phyloP scores from a whole-genome alignment of 1,284 basidiomycete genomes.

The Ceratobasidium sp. region DNA sequence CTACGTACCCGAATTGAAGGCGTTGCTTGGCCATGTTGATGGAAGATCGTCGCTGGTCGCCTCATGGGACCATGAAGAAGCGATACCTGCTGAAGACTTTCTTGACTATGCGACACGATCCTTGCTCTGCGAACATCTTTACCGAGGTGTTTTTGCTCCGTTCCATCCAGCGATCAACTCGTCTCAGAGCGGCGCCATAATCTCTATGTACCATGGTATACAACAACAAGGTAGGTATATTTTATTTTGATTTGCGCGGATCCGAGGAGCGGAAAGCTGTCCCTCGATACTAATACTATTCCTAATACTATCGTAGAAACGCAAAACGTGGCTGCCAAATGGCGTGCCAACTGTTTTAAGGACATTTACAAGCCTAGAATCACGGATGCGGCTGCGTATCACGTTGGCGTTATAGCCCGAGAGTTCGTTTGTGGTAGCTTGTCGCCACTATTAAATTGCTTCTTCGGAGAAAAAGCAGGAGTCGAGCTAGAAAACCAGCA shows the following conservation, averaged over 20 bases:
- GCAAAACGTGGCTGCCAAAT: constrained; percentile 17
- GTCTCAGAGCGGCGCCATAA: neutral
- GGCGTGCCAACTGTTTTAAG: constrained; percentile 25
- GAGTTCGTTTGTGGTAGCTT: neutral
- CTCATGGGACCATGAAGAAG: neutral
- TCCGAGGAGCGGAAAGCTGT: neutral
- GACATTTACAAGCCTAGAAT: constrained; percentile 1
- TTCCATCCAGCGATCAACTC: constrained; percentile 29
- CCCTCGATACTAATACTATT: neutral
- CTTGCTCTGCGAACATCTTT: constrained; percentile 4
- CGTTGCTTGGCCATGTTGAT: neutral
- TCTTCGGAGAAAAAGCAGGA: constrained; percentile 1
- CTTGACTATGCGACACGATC: constrained; percentile 20
- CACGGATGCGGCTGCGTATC: neutral
- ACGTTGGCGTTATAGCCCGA: neutral
- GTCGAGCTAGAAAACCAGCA: neutral
- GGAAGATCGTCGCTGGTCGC: constrained; percentile 21
- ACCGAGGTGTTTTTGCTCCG: neutral
- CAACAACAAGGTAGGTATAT: no score
- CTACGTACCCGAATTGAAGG: neutral
- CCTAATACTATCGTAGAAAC: neutral
- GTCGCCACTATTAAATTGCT: constrained; percentile 2
- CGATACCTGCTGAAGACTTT: constrained; percentile 17
- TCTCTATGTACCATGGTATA: neutral
- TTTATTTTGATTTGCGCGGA: neutral